Evolutionary conservation across 2,329 filamentous ascomycete genomes (phyloP), one percentile per base, ranked within the genome.

Genomic region (Aspergillus glaucus): DNA sequence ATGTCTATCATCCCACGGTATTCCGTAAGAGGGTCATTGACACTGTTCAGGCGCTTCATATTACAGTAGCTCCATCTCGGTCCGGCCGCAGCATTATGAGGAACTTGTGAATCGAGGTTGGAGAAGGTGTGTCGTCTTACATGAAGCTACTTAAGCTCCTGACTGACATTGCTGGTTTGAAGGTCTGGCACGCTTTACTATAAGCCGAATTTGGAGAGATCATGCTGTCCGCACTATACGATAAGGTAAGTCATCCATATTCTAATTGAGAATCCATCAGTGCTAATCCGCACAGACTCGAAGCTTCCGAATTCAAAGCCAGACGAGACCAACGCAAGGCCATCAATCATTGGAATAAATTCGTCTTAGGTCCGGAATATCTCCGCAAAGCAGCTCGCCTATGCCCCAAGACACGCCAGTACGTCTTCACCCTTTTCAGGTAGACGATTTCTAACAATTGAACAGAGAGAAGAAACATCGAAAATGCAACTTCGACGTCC

Each of bases 211-310:
- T 84, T 88, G 60, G 79, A 79, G 50, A 77, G 83, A 49, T 87
- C 89, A 53, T 98, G 93, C 62, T 98, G 93, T 67, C 90, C 91
- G 41, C 90, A 96, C 63, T 97, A 77, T 55, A 76, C 74, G 10
- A 65, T 77, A 54, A 71, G 74, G 70, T 73, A 50, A n/a, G 2
- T 44, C 28, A 26, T 42, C 15, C 17, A 15, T 15, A 14, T 17
- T 32, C 21, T 4, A 24, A 17, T 17, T 40, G n/a, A 37, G 5
- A 2, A 4, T 4, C 4, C 19, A n/a, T 7, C 17, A 21, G 30
- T 32, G 48, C 47, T 52, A 19, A 57, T 34, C 44, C 50, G 26
- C 24, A 8, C 40, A 74, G 71, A 44, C 62, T 77, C 41, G 67
- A 74, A 55, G 72, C 68, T 1, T 58, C 66, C 3, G 66, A 63